Percentiles rank a stretch among this genome's conserved stretches.
Conservation (phyloP, 2,329 filamentous ascomycete genomes). For the Trichoderma polysporum region DNA sequence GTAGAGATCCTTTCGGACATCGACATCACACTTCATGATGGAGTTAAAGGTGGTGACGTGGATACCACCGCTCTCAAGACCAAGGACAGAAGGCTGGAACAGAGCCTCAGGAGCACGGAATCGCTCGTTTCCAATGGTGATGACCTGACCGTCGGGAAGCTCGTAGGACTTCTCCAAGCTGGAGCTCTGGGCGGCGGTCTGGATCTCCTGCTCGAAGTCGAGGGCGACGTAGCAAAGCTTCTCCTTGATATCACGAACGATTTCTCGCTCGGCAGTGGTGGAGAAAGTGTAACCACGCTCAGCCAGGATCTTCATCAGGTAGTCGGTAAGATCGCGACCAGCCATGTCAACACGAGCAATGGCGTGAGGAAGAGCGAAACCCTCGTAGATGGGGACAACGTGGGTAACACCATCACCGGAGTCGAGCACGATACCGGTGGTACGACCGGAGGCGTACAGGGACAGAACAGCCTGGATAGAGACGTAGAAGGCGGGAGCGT, state of each 20-base stretch:
- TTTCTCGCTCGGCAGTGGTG: constrained; percentile 99
- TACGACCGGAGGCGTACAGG: constrained; percentile 99
- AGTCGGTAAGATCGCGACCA: constrained; percentile 99
- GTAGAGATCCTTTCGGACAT: constrained; percentile 99
- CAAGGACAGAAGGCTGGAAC: constrained; percentile 97
- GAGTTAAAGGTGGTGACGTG: constrained; percentile 99
- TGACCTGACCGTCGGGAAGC: constrained; percentile 98
- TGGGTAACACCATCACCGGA: constrained; percentile 99
- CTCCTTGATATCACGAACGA: constrained; percentile 99
- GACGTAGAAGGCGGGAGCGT: constrained; percentile 99
- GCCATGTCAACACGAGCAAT: constrained; percentile 99
- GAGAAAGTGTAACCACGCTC: constrained; percentile 99
- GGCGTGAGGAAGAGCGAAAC: constrained; percentile 99
- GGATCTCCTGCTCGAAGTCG: constrained; percentile 99
- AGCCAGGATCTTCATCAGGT: constrained; percentile 99
- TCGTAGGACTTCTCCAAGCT: constrained; percentile 99
- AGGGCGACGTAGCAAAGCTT: constrained; percentile 99
- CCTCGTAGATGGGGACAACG: constrained; percentile 99
- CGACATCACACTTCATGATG: constrained; percentile 99
- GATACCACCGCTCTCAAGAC: constrained; percentile 98
- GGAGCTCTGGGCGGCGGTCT: constrained; percentile 98
- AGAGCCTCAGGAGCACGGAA: constrained; percentile 99
- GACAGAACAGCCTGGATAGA: constrained; percentile 99
- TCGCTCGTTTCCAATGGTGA: constrained; percentile 99
- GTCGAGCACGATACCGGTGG: constrained; percentile 99